phyloP scores from a whole-genome alignment of 345 rosid species.

The Eucalyptus tenuipes region DNA sequence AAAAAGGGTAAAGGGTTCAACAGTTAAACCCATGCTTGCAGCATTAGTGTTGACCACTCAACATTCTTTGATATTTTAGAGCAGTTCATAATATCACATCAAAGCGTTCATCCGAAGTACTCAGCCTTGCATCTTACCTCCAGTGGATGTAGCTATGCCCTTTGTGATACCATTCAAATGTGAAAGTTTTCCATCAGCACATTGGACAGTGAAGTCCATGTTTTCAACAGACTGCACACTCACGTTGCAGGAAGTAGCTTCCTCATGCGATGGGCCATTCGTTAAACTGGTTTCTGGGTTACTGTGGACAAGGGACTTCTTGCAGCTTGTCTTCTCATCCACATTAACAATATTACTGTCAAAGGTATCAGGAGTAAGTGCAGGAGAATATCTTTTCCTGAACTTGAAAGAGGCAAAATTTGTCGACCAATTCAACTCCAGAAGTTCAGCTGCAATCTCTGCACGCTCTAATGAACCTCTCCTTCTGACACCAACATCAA shows the following conservation, averaged over 20 bases:
- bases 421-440: slow-evolving; percentile 89
- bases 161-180: neutral
- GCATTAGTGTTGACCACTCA: neutral
- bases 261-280: neutral
- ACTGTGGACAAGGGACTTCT: neutral
- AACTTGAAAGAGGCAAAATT: slow-evolving; percentile 28
- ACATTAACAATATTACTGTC: neutral
- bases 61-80: neutral
- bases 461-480: slow-evolving; percentile 55
- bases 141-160: neutral
- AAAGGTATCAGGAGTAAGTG: slow-evolving; percentile 1
- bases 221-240: neutral
- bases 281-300: neutral
- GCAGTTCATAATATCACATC: neutral
- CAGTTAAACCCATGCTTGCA: neutral
- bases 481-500: slow-evolving; percentile 10
- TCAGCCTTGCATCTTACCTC: neutral
- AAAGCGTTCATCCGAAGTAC: neutral
- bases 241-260: neutral
- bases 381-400: slow-evolving; percentile 7
- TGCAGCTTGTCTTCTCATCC: neutral
- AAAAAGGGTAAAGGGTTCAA: neutral
- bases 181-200: neutral
- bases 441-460: slow-evolving; percentile 70
- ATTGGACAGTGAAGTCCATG: neutral